Evolutionary conservation across 345 rosid genomes (phyloP), one percentile per base, ranked within the genome.

Genomic region (Dimocarpus longan): DNA sequence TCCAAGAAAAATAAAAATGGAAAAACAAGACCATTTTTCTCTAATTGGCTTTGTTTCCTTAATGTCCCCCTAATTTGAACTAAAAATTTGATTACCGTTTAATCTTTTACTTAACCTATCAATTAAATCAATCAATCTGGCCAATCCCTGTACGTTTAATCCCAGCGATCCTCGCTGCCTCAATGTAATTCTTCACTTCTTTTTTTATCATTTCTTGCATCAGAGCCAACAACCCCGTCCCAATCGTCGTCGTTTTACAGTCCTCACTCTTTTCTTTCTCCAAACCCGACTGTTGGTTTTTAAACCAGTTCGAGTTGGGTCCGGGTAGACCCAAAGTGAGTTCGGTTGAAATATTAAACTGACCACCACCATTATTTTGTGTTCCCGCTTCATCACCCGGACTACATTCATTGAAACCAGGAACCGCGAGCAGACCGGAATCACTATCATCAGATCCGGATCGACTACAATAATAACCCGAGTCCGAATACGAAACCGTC

Each of bases 121-220:
- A 32, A 32, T 32, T 46, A 2, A 37, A 40, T 68, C 62, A 77
- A 77, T 63, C 64, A 48, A 62, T 26, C 59, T 79, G 78, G 75
- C 75, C 75, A 79, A 81, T 82, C 37, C 80, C 84, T 62, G 74
- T 81, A 28, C 80, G 60, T 77, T 85, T 85, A 48, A 83, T 80
- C 40, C 81, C 84, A 10, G 81, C 83, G 56, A 76, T 83, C 15
- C 80, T 67, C 5, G 74, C 79, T 10, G 84, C 79, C 79, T 81
- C 81, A 90, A 88, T 81, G 71, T 81, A 89, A 67, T 64, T 76
- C 80, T 82, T 84, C 77, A 91, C 91, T 69, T 89, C 94, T 70
- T 85, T 80, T 78, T 79, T 79, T 40, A 89, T 82, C 90, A 89
- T 85, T 73, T 87, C 88, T 60, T 80, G 86, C 89, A 91, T 74